Evolutionary conservation across 1,284 basidiomycete genomes (phyloP).

Genomic region (Jaminaea rosea): DNA sequence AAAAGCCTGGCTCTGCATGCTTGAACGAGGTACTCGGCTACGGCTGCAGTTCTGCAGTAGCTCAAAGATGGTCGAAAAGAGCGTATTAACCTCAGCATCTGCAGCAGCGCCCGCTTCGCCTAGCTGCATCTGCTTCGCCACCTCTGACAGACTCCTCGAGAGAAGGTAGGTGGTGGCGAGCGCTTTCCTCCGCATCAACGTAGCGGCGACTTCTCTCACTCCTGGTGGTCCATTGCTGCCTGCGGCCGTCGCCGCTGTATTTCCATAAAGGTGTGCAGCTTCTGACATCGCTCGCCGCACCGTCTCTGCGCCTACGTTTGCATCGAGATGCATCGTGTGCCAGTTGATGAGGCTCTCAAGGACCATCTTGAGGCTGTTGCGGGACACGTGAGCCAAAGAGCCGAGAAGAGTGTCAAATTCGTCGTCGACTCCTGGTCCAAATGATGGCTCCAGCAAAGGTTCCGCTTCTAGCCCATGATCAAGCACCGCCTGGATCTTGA

Average conservation of each 20-base stretch:
- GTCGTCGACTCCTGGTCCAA: slow-evolving; percentile 64
- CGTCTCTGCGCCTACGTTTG: slow-evolving; percentile 3
- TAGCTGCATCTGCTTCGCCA: slow-evolving; percentile 16
- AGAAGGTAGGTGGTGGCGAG: slow-evolving; percentile 26
- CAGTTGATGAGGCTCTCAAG: slow-evolving; percentile 79
- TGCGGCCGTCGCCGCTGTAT: not conserved
- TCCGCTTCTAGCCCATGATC: slow-evolving; percentile 19
- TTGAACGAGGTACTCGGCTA: slow-evolving; percentile 18
- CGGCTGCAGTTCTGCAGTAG: slow-evolving; percentile 33
- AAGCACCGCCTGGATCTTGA: slow-evolving; percentile 25
- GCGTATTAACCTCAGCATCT: slow-evolving; percentile 21
- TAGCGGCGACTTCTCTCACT: slow-evolving; percentile 19
- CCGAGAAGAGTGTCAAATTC: slow-evolving; percentile 71
- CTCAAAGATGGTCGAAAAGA: slow-evolving; percentile 29
- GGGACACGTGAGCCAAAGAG: slow-evolving; percentile 76
- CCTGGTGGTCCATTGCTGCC: not conserved
- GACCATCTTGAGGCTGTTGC: slow-evolving; percentile 72
- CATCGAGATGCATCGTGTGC: slow-evolving; percentile 51
- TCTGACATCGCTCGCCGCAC: slow-evolving; percentile 7
- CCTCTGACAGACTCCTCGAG: slow-evolving; percentile 16
- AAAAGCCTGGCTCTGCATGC: slow-evolving; percentile 31
- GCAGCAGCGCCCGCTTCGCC: slow-evolving; percentile 17
- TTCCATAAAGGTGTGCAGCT: not conserved
- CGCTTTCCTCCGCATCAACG: slow-evolving; percentile 23
- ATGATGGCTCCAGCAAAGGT: slow-evolving; percentile 29